These are phyloP conservation scores for Suillus occidentalis DNA, from an alignment of 768 basidiomycete species.

Conservation along the genomic window DNA sequence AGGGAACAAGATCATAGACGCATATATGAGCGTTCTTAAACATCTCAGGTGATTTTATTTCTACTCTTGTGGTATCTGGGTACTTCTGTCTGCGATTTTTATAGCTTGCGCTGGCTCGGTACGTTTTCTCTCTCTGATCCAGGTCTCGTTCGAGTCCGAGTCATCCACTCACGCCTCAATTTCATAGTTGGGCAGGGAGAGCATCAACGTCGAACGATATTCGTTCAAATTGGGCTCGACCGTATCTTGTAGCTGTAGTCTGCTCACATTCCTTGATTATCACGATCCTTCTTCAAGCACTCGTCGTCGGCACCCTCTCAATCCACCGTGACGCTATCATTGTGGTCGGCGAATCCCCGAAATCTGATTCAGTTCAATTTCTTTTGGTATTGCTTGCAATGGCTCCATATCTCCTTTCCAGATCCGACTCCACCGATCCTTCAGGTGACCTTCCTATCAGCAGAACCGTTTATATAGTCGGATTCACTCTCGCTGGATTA, in stretches of 20 bases:
- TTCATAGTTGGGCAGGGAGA: neutral
- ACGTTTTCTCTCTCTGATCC: neutral
- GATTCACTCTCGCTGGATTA: conserved; percentile 47
- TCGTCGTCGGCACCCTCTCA: conserved; percentile 4
- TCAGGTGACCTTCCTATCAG: conserved; percentile 11
- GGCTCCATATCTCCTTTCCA: conserved; percentile 19
- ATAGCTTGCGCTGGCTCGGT: conserved; percentile 1
- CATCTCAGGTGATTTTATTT: neutral
- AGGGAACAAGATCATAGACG: neutral
- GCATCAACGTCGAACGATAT: neutral
- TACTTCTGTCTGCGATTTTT: neutral
- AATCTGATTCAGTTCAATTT: neutral
- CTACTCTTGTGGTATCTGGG: neutral
- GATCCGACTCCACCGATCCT: conserved; percentile 7
- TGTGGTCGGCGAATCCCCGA: neutral
- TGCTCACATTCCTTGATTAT: conserved; percentile 3
- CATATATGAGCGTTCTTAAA: neutral
- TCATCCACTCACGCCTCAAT: neutral
- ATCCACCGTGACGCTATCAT: conserved; percentile 12
- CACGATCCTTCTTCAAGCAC: conserved; percentile 1
- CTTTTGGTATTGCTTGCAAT: conserved; percentile 15
- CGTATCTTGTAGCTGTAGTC: neutral
- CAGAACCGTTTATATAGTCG: conserved; percentile 45
- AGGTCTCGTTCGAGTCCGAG: neutral
- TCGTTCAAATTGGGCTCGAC: conserved; percentile 1